Evolutionary conservation across 1,284 basidiomycete species (phyloP).

Genomic region (Microbotryomycetes sp.): DNA sequence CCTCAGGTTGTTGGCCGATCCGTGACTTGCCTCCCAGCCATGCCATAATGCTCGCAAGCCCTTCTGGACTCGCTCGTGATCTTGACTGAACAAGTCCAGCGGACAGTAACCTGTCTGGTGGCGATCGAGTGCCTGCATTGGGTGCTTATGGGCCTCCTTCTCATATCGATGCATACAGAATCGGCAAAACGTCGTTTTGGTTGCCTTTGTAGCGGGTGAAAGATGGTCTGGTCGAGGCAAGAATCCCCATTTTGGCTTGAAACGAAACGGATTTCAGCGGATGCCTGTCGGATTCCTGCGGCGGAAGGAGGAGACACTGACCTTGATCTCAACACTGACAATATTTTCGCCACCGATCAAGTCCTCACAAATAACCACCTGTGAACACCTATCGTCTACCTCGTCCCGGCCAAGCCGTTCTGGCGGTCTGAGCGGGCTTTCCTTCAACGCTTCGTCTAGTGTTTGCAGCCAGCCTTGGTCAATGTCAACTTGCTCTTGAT

Average conservation of each 20-base stretch:
- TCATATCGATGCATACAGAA: constrained; percentile 80
- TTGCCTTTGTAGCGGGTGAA: constrained; percentile 51
- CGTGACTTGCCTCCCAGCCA: constrained; percentile 59
- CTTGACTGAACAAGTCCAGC: constrained; percentile 72
- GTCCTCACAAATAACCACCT: constrained; percentile 59
- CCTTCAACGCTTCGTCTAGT: constrained; percentile 50
- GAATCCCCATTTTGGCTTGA: constrained; percentile 95
- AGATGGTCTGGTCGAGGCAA: constrained; percentile 59
- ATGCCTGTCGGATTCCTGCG: neutral
- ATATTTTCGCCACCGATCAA: constrained; percentile 52
- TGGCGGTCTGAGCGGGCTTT: constrained; percentile 49
- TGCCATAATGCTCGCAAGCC: constrained; percentile 68
- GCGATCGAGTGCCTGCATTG: constrained; percentile 29
- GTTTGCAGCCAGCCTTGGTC: constrained; percentile 56
- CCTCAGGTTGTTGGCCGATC: constrained; percentile 68
- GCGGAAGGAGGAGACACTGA: constrained; percentile 39
- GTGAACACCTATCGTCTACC: constrained; percentile 54
- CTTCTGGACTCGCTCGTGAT: constrained; percentile 52
- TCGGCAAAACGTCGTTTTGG: constrained; percentile 69
- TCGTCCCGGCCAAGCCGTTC: constrained; percentile 52
- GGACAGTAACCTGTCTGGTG: constrained; percentile 66
- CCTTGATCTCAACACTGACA: constrained; percentile 81
- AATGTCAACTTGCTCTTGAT: constrained; percentile 52
- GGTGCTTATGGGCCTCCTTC: constrained; percentile 8
- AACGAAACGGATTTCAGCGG: neutral